A percentile compares a stretch with the other conserved stretches of the same genome.
Conservation (phyloP, 768 basidiomycete genomes). For the Trametes villosa region DNA sequence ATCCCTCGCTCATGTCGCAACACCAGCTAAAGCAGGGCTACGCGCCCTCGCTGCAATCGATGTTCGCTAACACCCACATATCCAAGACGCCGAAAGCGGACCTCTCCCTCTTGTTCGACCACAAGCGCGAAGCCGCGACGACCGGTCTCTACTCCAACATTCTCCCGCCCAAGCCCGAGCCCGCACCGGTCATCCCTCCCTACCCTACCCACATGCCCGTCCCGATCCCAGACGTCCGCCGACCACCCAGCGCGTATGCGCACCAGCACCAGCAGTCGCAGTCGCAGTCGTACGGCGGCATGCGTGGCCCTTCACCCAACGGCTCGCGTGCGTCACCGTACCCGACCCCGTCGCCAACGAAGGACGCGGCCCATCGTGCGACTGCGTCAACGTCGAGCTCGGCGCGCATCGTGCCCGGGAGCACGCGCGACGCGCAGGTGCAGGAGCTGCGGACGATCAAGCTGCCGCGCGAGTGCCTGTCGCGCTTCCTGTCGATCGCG, state of each 20-base stretch:
- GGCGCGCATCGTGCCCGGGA: slow-evolving; percentile 31
- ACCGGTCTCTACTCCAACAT: slow-evolving; percentile 31
- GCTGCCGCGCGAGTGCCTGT: slow-evolving; percentile 75
- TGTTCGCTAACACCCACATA: slow-evolving; percentile 49
- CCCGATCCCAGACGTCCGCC: slow-evolving; percentile 16
- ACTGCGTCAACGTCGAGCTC: slow-evolving; percentile 27
- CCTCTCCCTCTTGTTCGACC: slow-evolving; percentile 51
- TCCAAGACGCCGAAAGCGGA: slow-evolving; percentile 38
- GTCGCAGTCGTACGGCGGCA: slow-evolving; percentile 12
- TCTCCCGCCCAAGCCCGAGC: slow-evolving; percentile 41
- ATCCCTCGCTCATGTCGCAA: slow-evolving; percentile 77
- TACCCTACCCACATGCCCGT: slow-evolving; percentile 25
- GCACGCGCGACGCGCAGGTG: slow-evolving; percentile 36
- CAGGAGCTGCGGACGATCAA: slow-evolving; percentile 63
- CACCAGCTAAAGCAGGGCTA: slow-evolving; percentile 83
- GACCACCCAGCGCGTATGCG: slow-evolving; percentile 12
- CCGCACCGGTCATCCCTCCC: slow-evolving; percentile 29
- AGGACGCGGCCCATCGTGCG: slow-evolving; percentile 33
- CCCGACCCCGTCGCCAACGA: slow-evolving; percentile 37
- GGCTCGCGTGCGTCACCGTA: slow-evolving; percentile 29
- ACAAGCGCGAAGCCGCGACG: slow-evolving; percentile 22
- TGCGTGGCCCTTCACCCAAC: slow-evolving; percentile 28
- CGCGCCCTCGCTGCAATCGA: slow-evolving; percentile 74
- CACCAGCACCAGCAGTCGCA: slow-evolving; percentile 14
- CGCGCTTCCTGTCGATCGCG: slow-evolving; percentile 77